phyloP scores from a whole-genome alignment of 306 rosid genomes.

The Lathyrus oleraceus region DNA sequence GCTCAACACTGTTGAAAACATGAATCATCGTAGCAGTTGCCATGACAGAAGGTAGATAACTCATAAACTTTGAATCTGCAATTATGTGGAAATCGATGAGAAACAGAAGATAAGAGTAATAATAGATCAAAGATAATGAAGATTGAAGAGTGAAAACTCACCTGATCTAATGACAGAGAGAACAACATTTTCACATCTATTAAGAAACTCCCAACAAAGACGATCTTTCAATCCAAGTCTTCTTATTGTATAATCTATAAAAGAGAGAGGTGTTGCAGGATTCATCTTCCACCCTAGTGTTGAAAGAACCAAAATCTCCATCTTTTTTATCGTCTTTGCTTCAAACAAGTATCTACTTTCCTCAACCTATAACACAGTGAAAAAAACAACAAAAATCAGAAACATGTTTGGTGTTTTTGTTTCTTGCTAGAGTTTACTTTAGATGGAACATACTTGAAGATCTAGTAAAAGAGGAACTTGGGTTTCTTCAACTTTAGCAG shows the following conservation, averaged over 20 bases:
- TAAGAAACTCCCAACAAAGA: constrained; percentile 66
- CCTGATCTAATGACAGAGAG: constrained; percentile 60
- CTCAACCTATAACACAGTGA: constrained; percentile 61
- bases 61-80: constrained; percentile 70
- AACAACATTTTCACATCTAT: constrained; percentile 56
- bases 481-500: constrained; percentile 90
- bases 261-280: constrained; percentile 75
- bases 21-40: constrained; percentile 82
- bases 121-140: neutral
- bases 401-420: neutral
- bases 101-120: neutral
- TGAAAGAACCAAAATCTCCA: constrained; percentile 91
- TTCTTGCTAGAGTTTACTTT: neutral
- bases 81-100: neutral
- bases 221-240: constrained; percentile 67
- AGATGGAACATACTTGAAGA: constrained; percentile 60
- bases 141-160: constrained; percentile 11
- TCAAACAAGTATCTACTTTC: constrained; percentile 63
- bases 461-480: constrained; percentile 78
- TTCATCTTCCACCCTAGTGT: constrained; percentile 92
- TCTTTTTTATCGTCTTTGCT: constrained; percentile 70
- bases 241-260: constrained; percentile 66
- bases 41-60: constrained; percentile 72
- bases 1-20: constrained; percentile 61
- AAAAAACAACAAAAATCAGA: neutral